phyloP scores from a whole-genome alignment of 2,329 filamentous ascomycete species.

The Emmonsiellopsis sp. region DNA sequence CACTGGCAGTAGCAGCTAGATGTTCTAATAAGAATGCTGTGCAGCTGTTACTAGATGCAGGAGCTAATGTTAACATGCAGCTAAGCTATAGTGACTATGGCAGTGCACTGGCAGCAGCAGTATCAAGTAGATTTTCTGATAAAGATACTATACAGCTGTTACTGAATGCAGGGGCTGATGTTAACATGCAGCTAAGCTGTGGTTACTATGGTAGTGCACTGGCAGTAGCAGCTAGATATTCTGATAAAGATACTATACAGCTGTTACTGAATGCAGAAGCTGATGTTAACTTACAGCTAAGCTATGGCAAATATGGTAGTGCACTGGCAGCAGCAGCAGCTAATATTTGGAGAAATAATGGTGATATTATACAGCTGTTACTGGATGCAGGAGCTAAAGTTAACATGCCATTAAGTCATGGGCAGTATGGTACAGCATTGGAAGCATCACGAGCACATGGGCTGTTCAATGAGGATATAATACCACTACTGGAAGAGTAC shows the following conservation, averaged over 20 bases:
- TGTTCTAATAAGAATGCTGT: neutral
- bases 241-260: neutral
- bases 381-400: slow-evolving; percentile 5
- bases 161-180: slow-evolving; percentile 9
- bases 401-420: neutral
- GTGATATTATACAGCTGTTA: neutral
- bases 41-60: neutral
- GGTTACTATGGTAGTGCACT: slow-evolving; percentile 9
- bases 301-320: slow-evolving; percentile 4
- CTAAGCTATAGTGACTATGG: neutral
- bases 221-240: slow-evolving; percentile 10
- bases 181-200: neutral
- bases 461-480: too few species aligned
- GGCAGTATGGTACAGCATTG: slow-evolving; percentile 8
- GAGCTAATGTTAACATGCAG: slow-evolving; percentile 4
- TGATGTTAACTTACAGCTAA: neutral
- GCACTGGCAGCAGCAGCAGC: slow-evolving; percentile 13
- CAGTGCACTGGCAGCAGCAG: slow-evolving; percentile 12
- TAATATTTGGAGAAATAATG: too few species aligned
- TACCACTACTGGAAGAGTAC: too few species aligned
- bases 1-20: slow-evolving; percentile 12
- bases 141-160: slow-evolving; percentile 6
- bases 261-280: slow-evolving; percentile 1
- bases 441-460: slow-evolving; percentile 3
- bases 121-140: neutral